Base-by-base conservation (phyloP, 2,329 filamentous ascomycete species). In the Diaporthe batatas region DNA sequence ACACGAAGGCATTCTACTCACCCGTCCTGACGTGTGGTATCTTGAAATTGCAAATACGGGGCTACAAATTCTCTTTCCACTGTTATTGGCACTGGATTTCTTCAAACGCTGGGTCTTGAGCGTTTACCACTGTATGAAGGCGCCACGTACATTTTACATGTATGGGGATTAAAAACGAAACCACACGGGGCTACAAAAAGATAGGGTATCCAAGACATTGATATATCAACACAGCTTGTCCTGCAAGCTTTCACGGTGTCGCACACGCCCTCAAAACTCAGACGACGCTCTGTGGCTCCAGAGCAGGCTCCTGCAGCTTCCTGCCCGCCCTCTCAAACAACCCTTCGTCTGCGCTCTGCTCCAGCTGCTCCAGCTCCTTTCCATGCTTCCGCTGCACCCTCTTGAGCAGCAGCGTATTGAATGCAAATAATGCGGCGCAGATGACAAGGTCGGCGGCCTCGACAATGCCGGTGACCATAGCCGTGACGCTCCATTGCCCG, bases 401-500 rank as follows among this genome's bases (percentile, higher is more conserved):
- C 62, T 68, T 57, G 21, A 73, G 62, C 69, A 73, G 42, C 11
- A 73, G 3, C 6, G 62, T 73, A n/a, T 49, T 62, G 0, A 73
- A 23, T 29, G 57, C 39, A 51, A 73, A 68, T 1, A 72, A 49
- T 7, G n/a, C 12, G 3, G 69, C 72, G 32, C 69, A 72, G 8
- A 73, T 54, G 6, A 69, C 29, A 25, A 73, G 42, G 84, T 80
- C 64, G 10, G 54, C 72, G 3, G 29, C 72, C 54, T 73, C 72
- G 1, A 72, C 72, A 12, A 71, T 65, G 36, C 59, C 69, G 3
- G 72, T 72, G 11, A 71, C 39, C 62, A 11, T 72, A 3, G 72
- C 72, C 55, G 64, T 73, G 12, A 73, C 47, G 49, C 81, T 84
- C 84, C 83, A 86, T 62, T 80, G 76, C 42, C 86, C 85, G 6